A percentile compares a stretch with the other conserved stretches of the same genome.
These are phyloP conservation scores for Phytophthora tubulina DNA, from an alignment of 352 stramenopile species.

Conservation along the genomic window DNA sequence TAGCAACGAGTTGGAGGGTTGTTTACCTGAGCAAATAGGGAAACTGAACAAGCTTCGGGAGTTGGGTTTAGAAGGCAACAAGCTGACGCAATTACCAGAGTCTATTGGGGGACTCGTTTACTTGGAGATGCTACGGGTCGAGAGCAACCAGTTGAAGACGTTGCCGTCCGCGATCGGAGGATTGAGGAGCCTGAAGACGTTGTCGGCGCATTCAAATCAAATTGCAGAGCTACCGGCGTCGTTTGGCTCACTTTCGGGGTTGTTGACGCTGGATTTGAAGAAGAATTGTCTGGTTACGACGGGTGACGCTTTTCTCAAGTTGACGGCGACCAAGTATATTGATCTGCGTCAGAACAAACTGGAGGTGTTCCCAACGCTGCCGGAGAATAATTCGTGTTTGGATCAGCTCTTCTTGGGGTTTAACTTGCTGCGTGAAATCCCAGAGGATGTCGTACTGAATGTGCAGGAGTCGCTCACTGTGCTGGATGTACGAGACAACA, in stretches of 20 bases:
- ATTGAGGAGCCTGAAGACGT: constrained; percentile 58
- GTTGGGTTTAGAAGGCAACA: constrained; percentile 73
- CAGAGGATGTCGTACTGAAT: constrained; percentile 52
- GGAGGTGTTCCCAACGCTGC: constrained; percentile 63
- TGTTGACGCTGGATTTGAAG: constrained; percentile 76
- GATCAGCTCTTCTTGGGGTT: constrained; percentile 85
- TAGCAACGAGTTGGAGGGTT: constrained; percentile 71
- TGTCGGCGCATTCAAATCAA: constrained; percentile 73
- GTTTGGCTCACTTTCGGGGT: constrained; percentile 50
- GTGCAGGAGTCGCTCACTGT: constrained; percentile 78
- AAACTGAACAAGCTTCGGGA: constrained; percentile 69
- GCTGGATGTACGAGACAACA: constrained; percentile 85
- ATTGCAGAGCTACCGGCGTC: constrained; percentile 60
- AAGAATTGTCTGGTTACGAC: constrained; percentile 70
- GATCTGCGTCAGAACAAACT: constrained; percentile 85
- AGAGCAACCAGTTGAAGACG: constrained; percentile 64
- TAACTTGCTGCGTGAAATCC: constrained; percentile 65
- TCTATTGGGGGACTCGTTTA: constrained; percentile 50
- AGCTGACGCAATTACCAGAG: constrained; percentile 64
- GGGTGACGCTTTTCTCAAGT: constrained; percentile 39
- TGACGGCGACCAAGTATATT: constrained; percentile 62
- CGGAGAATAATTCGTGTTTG: constrained; percentile 48
- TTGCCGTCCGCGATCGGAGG: constrained; percentile 66
- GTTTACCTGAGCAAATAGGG: constrained; percentile 58
- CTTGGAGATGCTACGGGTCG: constrained; percentile 70